Evolutionary conservation across 768 basidiomycete genomes (phyloP).

Genomic region (Suillus sp.): DNA sequence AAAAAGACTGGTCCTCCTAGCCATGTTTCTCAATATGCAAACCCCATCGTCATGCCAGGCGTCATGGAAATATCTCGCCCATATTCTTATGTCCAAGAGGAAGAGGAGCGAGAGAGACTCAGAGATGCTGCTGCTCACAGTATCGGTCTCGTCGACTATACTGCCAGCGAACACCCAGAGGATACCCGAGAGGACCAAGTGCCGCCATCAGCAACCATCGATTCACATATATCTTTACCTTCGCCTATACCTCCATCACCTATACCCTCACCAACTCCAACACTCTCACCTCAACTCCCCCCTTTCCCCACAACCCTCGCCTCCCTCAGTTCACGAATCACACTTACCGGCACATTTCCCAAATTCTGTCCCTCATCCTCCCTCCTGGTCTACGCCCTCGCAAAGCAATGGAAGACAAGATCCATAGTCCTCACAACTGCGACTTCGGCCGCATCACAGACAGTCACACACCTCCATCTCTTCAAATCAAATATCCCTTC

Average conservation of each 20-base stretch:
- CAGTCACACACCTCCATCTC: conserved; percentile 62
- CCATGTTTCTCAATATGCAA: conserved; percentile 35
- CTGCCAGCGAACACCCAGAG: background rate
- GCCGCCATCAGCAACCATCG: conserved; percentile 18
- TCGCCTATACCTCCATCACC: conserved; percentile 14
- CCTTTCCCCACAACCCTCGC: conserved; percentile 62
- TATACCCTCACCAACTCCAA: conserved; percentile 32
- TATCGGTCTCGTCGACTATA: conserved; percentile 51
- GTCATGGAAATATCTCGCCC: conserved; percentile 72
- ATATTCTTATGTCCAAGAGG: conserved; percentile 53
- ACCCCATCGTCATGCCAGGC: conserved; percentile 54
- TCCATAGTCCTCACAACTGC: conserved; percentile 58
- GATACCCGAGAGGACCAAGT: conserved; percentile 46
- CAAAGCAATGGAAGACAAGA: conserved; percentile 72
- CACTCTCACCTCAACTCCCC: conserved; percentile 38
- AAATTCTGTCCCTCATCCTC: conserved; percentile 72
- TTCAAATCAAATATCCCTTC: conserved; percentile 64
- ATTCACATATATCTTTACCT: conserved; percentile 24
- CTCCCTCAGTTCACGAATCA: conserved; percentile 52
- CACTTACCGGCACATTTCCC: conserved; percentile 55
- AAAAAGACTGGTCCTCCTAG: conserved; percentile 38
- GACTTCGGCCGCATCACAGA: conserved; percentile 25
- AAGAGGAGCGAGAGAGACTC: conserved; percentile 74
- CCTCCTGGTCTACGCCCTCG: conserved; percentile 69
- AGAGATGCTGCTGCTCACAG: conserved; percentile 76